Percentiles rank a stretch among this genome's conserved stretches.
phyloP scores from a whole-genome alignment of 176 grass and related monocot genomes.

The Pontederia paniculata region DNA sequence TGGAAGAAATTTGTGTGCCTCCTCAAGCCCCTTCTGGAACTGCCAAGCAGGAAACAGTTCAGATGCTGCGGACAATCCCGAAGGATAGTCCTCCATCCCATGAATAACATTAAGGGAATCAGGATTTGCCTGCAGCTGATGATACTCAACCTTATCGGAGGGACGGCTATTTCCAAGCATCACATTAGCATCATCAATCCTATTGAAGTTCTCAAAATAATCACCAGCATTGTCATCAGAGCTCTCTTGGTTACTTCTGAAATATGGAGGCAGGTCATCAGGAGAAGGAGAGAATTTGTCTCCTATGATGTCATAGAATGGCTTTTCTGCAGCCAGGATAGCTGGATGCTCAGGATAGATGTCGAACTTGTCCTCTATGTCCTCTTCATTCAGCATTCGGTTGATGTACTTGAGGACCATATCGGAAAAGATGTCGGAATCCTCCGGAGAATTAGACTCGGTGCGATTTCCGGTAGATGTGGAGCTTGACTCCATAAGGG shows the following conservation, averaged over 20 bases:
- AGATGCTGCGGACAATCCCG: not conserved
- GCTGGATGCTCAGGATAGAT: constrained; percentile 33
- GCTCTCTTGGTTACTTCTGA: not conserved
- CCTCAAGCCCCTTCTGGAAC: constrained; percentile 39
- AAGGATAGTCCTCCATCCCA: constrained; percentile 4
- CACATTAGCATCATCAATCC: not conserved
- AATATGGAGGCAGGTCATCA: constrained; percentile 11
- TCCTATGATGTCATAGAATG: no score
- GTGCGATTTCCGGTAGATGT: no score
- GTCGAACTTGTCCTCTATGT: constrained; percentile 30
- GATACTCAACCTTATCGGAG: no score
- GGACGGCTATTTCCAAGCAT: no score
- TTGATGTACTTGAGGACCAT: constrained; percentile 40
- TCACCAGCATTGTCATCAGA: not conserved
- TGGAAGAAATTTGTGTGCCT: constrained; percentile 45
- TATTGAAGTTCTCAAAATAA: not conserved
- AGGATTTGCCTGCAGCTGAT: not conserved
- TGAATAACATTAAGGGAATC: not conserved
- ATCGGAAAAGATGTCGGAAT: constrained; percentile 4
- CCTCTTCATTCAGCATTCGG: constrained; percentile 33
- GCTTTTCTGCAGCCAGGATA: constrained; percentile 41
- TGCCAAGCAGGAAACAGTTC: not conserved
- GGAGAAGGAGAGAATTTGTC: no score
- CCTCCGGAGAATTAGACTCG: not conserved
- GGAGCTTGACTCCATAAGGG: no score